Evolutionary conservation across 2,329 filamentous ascomycete species (phyloP), one percentile per base, ranked within the genome.

Genomic region (Sclerotinia nivalis): DNA sequence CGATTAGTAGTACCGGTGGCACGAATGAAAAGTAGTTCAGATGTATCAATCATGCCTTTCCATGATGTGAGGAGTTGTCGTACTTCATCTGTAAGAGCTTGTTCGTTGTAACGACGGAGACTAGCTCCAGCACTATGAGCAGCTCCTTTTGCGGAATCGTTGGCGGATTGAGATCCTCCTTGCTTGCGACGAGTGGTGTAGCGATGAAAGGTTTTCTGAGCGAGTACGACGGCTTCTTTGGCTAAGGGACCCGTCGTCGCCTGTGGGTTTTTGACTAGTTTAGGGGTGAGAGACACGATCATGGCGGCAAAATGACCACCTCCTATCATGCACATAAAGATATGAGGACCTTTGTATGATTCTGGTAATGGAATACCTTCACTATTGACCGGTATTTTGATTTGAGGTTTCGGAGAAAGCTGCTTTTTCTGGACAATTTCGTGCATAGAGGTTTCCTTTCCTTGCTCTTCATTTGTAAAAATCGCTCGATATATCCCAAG

Each of bases 241-340:
- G 96, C 93, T 78, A 97, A 87, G 1, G 91, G 85, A 0, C 91
- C 91, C 22, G 85, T 82, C 18, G 87, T 83, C 4, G 84, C 84
- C 47, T 64, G 60, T 50, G 66, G 47, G 66, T 88, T 88, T 78
- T 92, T 95, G 50, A 88, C 87, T 67, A 91, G 84, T 72, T 93
- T 92, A 0, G 96, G 94, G 0, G 93, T 89, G 5, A 98, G 85
- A 0, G 93, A 93, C 15, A 99, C 92, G 15, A 98, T 85, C 94
- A 98, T 98, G 65, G 92, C 96, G 0, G 96, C 96, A 78, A 99
- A 99, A 79, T 99, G 96, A 0, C 96, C 96, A 71, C 96, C 96
- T 34, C 96, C 96, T 65, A 99, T 97, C 96, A 99, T 99, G 81
- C 94, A 98, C 61, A 99, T 86, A 78, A 99, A 98, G 64, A 97